Evolutionary conservation across 163 green algal species (phyloP), one percentile per base, ranked within the genome.

Genomic region (Prototheca cutis): DNA sequence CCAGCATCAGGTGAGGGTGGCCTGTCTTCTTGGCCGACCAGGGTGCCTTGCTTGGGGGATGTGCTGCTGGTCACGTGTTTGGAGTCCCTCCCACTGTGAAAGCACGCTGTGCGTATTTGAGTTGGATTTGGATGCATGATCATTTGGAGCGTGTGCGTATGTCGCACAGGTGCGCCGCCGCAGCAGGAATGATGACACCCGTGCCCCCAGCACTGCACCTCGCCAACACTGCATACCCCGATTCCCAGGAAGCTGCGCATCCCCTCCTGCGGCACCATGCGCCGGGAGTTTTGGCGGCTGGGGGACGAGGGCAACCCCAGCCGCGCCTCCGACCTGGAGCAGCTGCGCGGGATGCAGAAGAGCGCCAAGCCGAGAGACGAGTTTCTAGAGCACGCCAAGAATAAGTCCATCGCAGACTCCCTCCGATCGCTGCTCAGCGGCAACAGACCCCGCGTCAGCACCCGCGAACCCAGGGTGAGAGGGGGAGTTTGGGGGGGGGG

Each of bases 311-410:
- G 63, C 30, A 61, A 73, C 55, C 58, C 70, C 17, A 61, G 62
- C 4, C 63, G 78, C 27, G 80, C 80, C 7, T 47, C 68, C 45
- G 68, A 84, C 58, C 31, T 83, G 36, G 51, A 67, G 5, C 65
- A 82, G 39, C 69, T 87, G 48, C 72, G 77, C 45, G 64, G 67
- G 18, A 62, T 87, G 62, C 80, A 87, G 56, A 86, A 83, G 56
- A 75, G 63, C 7, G 30, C 40, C 21, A 71, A 71, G 47, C 58
- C 54, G 30, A 42, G 42, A 2, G 34, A 56, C 34, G 62, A 56
- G 42, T 51, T 51, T 24, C 6, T 5, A 8, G 42, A 51, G 6
- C 42, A 51, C 42, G 10, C 42, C 13, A 24, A 27, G 42, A 21
- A 17, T 17, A 21, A 8, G 10, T 51, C 42, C 13, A n/a, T 51